Conservation (phyloP, 108 stramenopile genomes). For the Schizochytrium sp. region DNA sequence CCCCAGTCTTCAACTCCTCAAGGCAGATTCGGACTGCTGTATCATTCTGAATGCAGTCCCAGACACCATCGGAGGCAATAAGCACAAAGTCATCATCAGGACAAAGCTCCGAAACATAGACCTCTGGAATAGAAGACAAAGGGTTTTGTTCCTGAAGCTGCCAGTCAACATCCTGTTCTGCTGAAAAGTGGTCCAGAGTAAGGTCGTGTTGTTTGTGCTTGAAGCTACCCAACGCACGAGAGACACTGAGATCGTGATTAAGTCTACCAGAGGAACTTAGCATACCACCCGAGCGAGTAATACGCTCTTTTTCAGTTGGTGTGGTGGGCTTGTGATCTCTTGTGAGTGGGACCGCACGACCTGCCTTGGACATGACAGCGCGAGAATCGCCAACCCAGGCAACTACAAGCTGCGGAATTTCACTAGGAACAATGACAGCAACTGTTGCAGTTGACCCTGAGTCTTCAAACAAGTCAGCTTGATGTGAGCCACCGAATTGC, state of each 20-base stretch:
- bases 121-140: background rate
- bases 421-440: background rate
- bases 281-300: background rate
- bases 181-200: background rate
- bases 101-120: background rate
- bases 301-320: background rate
- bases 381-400: slow-evolving; percentile 61
- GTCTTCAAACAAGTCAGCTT: background rate
- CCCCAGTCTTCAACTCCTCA: background rate
- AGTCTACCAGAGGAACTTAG: background rate
- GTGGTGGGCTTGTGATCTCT: background rate
- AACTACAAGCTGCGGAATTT: background rate
- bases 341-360: slow-evolving; percentile 14
- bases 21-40: slow-evolving; percentile 26
- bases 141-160: background rate
- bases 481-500: background rate
- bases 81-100: slow-evolving; percentile 2
- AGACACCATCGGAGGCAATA: slow-evolving; percentile 55
- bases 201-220: slow-evolving; percentile 38
- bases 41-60: slow-evolving; percentile 23
- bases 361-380: background rate
- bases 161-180: background rate
- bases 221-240: slow-evolving; percentile 55
- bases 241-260: slow-evolving; percentile 1
- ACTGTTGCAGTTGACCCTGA: slow-evolving; percentile 38